phyloP scores from a whole-genome alignment of 805 yeast species.

The Diddensiella transvaalensis region DNA sequence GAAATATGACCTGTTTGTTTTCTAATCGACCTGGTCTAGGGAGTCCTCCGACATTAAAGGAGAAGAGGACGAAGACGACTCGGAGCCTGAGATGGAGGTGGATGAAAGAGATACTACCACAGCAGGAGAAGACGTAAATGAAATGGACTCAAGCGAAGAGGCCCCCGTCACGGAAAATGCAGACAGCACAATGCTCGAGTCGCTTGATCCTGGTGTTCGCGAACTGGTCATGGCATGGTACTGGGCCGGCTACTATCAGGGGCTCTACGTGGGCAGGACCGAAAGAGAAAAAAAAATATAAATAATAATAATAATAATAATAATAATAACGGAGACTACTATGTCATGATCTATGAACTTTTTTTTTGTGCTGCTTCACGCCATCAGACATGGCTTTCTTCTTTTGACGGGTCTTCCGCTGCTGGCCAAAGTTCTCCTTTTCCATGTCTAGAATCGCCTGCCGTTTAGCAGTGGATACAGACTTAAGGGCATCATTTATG shows the following conservation, averaged over 20 bases:
- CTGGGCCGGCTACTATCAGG: slow-evolving; percentile 32
- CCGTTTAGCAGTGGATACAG: slow-evolving; percentile 77
- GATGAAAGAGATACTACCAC: too few species aligned
- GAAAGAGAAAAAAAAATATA: background rate
- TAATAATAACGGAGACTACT: too few species aligned
- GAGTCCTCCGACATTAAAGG: too few species aligned
- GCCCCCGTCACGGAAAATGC: background rate
- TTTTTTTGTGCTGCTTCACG: slow-evolving; percentile 4
- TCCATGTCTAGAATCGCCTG: slow-evolving; percentile 95
- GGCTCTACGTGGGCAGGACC: slow-evolving; percentile 19
- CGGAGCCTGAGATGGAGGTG: background rate
- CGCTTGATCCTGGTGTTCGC: slow-evolving; percentile 20
- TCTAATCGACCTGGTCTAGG: background rate
- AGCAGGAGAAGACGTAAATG: background rate
- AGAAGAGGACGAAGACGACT: slow-evolving; percentile 5
- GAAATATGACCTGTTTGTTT: background rate
- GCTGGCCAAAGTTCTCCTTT: slow-evolving; percentile 80
- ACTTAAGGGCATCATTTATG: slow-evolving; percentile 65
- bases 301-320: background rate
- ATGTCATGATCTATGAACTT: too few species aligned
- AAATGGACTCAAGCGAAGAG: background rate
- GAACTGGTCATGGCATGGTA: slow-evolving; percentile 29
- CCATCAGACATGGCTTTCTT: slow-evolving; percentile 27
- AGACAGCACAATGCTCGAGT: slow-evolving; percentile 12
- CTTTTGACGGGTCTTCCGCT: slow-evolving; percentile 48